Evolutionary conservation across 2,329 filamentous ascomycete species (phyloP).

Genomic region (Clarireedia paspali): DNA sequence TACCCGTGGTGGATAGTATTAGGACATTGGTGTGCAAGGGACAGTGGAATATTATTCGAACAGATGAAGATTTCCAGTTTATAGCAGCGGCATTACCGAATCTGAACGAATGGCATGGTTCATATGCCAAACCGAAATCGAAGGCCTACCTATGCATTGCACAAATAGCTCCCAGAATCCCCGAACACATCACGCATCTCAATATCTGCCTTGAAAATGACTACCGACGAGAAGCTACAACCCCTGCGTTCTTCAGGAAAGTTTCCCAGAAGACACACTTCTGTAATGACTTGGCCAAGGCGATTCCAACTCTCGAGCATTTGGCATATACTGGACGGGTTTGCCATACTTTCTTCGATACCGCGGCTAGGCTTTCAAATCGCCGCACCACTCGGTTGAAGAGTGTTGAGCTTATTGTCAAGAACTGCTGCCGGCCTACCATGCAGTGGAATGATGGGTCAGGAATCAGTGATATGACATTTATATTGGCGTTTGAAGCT

Average conservation of each 20-base stretch:
- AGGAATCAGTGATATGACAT: constrained; percentile 63
- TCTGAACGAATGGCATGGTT: constrained; percentile 46
- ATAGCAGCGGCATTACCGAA: constrained; percentile 58
- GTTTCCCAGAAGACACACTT: constrained; percentile 52
- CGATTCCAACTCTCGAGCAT: constrained; percentile 56
- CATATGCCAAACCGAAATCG: constrained; percentile 61
- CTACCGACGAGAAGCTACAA: constrained; percentile 56
- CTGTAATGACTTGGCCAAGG: constrained; percentile 54
- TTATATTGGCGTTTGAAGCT: constrained; percentile 64
- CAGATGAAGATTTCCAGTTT: constrained; percentile 52
- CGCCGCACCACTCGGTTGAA: constrained; percentile 43
- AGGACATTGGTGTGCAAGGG: constrained; percentile 65
- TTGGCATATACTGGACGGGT: constrained; percentile 66
- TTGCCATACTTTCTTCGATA: constrained; percentile 61
- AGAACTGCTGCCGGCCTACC: constrained; percentile 59
- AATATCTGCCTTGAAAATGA: constrained; percentile 66
- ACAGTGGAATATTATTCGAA: constrained; percentile 69
- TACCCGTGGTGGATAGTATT: constrained; percentile 39
- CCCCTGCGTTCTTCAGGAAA: constrained; percentile 54
- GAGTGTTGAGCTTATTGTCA: constrained; percentile 64
- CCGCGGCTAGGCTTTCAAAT: constrained; percentile 43
- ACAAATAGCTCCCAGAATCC: constrained; percentile 50
- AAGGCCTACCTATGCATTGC: constrained; percentile 67
- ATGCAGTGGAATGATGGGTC: constrained; percentile 53
- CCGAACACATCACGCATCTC: constrained; percentile 51